Conservation (phyloP, 345 rosid genomes). For the Citrus australasica region DNA sequence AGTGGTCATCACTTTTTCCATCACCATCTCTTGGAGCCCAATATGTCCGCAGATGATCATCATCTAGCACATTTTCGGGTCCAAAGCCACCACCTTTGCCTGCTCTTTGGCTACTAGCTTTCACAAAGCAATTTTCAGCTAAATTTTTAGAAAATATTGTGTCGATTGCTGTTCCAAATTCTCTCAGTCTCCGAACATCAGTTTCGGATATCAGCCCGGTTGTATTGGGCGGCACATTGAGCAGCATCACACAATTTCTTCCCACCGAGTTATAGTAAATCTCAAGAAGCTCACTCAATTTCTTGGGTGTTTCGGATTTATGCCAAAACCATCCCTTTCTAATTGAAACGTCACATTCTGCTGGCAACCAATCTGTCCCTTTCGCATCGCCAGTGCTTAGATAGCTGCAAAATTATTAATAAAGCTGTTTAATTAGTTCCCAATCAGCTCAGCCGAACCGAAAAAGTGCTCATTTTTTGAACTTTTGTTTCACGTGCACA, state of each 20-base stretch:
- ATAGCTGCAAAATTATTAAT: conserved; percentile 34
- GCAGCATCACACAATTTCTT: conserved; percentile 52
- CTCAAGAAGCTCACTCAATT: conserved; percentile 42
- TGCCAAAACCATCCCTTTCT: conserved; percentile 77
- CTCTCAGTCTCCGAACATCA: conserved; percentile 41
- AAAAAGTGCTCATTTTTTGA: background rate
- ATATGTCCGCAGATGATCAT: conserved; percentile 63
- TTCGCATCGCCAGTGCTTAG: conserved; percentile 53
- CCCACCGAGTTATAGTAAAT: conserved; percentile 73
- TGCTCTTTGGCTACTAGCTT: conserved; percentile 57
- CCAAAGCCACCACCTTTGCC: conserved; percentile 52
- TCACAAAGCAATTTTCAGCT: conserved; percentile 35
- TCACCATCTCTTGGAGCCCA: conserved; percentile 47
- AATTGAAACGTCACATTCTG: conserved; percentile 72
- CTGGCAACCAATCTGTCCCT: conserved; percentile 62
- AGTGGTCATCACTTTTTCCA: conserved; percentile 15
- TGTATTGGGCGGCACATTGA: conserved; percentile 67
- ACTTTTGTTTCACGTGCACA: background rate
- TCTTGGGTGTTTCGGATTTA: conserved; percentile 51
- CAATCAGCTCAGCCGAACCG: background rate
- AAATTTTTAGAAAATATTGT: conserved; percentile 46
- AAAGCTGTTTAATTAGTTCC: background rate
- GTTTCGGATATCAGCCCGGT: conserved; percentile 55
- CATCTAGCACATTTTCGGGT: conserved; percentile 51
- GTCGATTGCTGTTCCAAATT: conserved; percentile 44